Conservation (phyloP, 768 basidiomycete species). For the Mycena rosella region DNA sequence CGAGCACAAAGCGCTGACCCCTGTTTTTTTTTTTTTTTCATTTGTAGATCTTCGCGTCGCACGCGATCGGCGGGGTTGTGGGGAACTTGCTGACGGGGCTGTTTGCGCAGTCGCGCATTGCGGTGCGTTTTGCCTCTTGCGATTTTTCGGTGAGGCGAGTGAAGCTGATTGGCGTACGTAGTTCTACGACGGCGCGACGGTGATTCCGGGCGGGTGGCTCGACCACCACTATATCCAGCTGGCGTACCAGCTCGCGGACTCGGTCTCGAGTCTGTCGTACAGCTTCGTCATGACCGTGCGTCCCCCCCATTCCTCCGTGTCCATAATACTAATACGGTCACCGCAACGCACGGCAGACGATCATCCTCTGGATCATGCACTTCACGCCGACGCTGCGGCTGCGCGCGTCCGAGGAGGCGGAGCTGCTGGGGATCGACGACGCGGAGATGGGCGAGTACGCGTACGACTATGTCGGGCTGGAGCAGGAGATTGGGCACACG, state of each 20-base stretch:
- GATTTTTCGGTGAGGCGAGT: no score
- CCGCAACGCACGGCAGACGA: slow-evolving; percentile 63
- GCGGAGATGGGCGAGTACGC: slow-evolving; percentile 92
- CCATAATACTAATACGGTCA: not conserved
- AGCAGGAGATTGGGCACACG: slow-evolving; percentile 64
- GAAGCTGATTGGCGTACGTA: not conserved
- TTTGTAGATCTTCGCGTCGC: slow-evolving; percentile 87
- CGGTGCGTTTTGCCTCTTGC: slow-evolving; percentile 53
- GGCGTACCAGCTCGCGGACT: slow-evolving; percentile 87
- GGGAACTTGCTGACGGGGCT: slow-evolving; percentile 89
- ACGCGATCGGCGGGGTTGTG: slow-evolving; percentile 81
- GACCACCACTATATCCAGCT: slow-evolving; percentile 87
- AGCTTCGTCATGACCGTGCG: slow-evolving; percentile 83
- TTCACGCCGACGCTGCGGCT: slow-evolving; percentile 84
- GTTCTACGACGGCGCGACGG: slow-evolving; percentile 76
- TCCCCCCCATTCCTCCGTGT: slow-evolving; percentile 21
- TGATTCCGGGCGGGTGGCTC: slow-evolving; percentile 88
- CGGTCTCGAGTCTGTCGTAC: slow-evolving; percentile 72
- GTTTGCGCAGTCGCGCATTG: slow-evolving; percentile 87
- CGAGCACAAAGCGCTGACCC: no score
- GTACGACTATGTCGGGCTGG: slow-evolving; percentile 88
- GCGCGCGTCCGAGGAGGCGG: slow-evolving; percentile 72
- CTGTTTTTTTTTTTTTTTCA: not conserved
- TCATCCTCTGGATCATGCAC: slow-evolving; percentile 92
- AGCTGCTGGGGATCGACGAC: slow-evolving; percentile 91